Conservation (phyloP, 1,284 basidiomycete genomes). For the Rhodotorula mucilaginosa region DNA sequence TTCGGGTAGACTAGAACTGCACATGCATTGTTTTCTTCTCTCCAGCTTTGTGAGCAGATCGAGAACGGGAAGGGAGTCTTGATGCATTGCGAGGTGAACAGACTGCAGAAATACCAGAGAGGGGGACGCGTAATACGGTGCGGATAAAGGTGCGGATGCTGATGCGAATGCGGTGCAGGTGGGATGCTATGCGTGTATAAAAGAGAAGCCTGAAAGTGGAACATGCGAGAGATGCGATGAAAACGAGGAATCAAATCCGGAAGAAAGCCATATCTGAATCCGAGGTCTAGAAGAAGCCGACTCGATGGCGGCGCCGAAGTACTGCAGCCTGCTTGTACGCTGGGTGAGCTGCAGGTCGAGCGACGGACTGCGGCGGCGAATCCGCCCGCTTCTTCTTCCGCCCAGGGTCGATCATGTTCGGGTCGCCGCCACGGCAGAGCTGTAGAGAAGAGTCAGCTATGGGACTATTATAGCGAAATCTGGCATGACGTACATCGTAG, state of each 20-base stretch:
- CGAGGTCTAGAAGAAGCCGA: no score
- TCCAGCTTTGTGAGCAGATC: not conserved
- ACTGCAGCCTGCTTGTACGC: not conserved
- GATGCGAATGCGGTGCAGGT: no score
- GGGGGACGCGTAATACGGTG: no score
- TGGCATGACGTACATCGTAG: constrained; percentile 7
- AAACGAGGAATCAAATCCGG: no score
- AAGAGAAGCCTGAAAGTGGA: no score
- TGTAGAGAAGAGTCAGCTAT: not conserved
- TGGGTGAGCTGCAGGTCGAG: not conserved
- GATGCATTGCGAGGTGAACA: not conserved
- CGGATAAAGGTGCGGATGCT: no score
- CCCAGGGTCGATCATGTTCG: constrained; percentile 11
- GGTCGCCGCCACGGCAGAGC: constrained; percentile 13
- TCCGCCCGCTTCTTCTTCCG: not conserved
- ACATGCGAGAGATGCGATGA: no score
- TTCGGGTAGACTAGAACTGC: not conserved
- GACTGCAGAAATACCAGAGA: no score
- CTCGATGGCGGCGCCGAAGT: not conserved
- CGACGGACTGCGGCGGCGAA: not conserved
- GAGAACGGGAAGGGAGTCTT: not conserved
- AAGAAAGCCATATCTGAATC: no score
- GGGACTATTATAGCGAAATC: not conserved
- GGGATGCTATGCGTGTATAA: no score
- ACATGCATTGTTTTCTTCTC: not conserved